A percentile compares a stretch with the other conserved stretches of the same genome.
Evolutionary conservation across 306 rosid genomes (phyloP).

Genomic region (Comarum palustre): DNA sequence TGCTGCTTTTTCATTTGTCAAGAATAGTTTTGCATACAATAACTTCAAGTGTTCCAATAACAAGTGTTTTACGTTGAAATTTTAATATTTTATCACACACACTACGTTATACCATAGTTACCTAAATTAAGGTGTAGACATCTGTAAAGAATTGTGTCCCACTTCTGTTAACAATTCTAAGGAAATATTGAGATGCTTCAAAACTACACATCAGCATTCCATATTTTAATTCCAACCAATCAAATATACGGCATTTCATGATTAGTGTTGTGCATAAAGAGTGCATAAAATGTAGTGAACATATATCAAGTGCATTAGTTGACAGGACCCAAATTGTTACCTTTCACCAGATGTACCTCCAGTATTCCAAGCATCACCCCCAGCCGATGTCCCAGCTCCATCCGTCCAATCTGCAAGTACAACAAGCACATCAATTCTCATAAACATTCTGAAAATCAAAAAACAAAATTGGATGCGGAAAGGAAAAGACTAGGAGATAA

Average conservation of each 20-base stretch:
- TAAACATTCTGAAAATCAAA: neutral
- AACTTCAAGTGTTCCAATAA: neutral
- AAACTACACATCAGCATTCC: neutral
- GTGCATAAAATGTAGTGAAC: neutral
- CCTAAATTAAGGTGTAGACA: neutral
- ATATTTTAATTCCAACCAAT: neutral
- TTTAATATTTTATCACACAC: neutral
- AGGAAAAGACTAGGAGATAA: neutral
- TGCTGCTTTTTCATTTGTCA: neutral
- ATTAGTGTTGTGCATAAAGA: conserved; percentile 2
- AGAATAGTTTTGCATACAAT: neutral
- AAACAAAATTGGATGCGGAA: neutral
- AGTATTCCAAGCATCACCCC: conserved; percentile 55
- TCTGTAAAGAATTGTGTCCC: neutral
- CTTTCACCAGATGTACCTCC: conserved; percentile 55
- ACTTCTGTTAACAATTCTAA: neutral
- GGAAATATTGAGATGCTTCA: neutral
- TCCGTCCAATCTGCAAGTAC: conserved; percentile 60
- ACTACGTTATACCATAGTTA: neutral
- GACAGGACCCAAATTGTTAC: conserved; percentile 33
- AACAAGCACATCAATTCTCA: conserved; percentile 23
- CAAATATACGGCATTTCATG: neutral
- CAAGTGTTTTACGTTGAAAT: neutral
- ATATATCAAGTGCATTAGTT: neutral
- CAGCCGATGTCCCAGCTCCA: conserved; percentile 63